Evolutionary conservation across 2,329 filamentous ascomycete genomes (phyloP).

Genomic region (Monilinia laxa): DNA sequence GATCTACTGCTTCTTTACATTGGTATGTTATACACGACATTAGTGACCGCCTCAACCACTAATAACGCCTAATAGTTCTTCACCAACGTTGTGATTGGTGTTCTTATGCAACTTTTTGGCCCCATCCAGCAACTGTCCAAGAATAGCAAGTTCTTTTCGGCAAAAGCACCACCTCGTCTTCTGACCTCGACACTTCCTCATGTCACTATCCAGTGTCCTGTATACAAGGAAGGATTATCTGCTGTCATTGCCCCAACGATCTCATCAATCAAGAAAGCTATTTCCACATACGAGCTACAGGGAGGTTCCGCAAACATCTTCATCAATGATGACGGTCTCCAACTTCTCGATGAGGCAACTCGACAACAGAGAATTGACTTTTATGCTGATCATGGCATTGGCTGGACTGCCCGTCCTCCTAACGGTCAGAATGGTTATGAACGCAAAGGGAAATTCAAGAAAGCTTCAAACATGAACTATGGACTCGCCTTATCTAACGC

Average conservation of each 20-base stretch:
- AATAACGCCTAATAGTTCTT: constrained; percentile 54
- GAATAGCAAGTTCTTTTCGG: constrained; percentile 84
- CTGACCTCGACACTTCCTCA: constrained; percentile 61
- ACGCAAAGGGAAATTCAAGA: constrained; percentile 56
- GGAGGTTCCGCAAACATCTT: constrained; percentile 76
- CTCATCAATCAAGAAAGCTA: constrained; percentile 73
- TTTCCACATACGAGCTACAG: constrained; percentile 75
- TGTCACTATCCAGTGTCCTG: constrained; percentile 80
- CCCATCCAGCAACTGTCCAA: constrained; percentile 69
- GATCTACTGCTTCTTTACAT: constrained; percentile 75
- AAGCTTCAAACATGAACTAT: constrained; percentile 72
- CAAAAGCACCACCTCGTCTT: constrained; percentile 63
- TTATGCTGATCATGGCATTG: constrained; percentile 67
- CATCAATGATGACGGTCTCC: constrained; percentile 72
- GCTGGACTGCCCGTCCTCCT: constrained; percentile 66
- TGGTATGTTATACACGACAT: constrained; percentile 40
- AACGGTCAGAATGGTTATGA: constrained; percentile 59
- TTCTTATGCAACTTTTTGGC: constrained; percentile 72
- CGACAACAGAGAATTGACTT: constrained; percentile 64
- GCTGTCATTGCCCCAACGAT: constrained; percentile 76
- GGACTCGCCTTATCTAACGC: constrained; percentile 46
- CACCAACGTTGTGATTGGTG: constrained; percentile 73
- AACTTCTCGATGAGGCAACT: constrained; percentile 63
- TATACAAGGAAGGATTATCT: constrained; percentile 80
- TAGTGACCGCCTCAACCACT: neutral